Evolutionary conservation across 2,329 filamentous ascomycete species (phyloP), one percentile per base, ranked within the genome.

Genomic region (Penicillium sp.): DNA sequence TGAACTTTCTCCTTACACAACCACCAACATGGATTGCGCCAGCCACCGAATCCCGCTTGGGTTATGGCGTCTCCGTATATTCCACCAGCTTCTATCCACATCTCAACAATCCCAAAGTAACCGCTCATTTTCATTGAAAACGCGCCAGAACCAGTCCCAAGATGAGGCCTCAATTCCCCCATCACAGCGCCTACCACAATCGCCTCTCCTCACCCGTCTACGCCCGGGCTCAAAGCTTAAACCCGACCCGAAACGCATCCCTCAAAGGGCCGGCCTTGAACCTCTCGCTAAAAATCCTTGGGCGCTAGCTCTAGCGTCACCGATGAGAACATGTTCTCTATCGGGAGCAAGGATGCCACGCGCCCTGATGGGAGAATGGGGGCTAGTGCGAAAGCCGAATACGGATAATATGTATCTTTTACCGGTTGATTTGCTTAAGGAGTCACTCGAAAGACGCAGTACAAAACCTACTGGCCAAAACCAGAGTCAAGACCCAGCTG

Each of bases 291-390:
- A 68, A 16, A 78, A 78, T 44, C 74, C 75, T 21, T 78, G 75
- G 75, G 76, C 76, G 3, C 54, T 70, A 33, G 72, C 72, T 21
- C 69, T 78, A 13, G 73, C 74, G 19, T 74, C 73, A 2, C 73
- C 74, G 0, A 39, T 69, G 1, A 71, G 76, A 25, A 60, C 69
- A 61, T 78, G 76, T 57, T 27, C 58, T 3, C 46, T 68, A 6
- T 76, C 75, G 5, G 64, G 66, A 1, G 58, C 62, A 9, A 64
- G 76, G n/a, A 26, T 77, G 11, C 76, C 76, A 5, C 64, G 59
- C 8, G 68, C 61, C 0, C 58, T 77, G 0, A 47, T 78, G 42
- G 68, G 65, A 27, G 69, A 74, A 23, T 78, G 69, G 66, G 73
- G 72, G 1, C 52, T 77, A 8, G 66, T 78, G 6, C 62, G 68